Evolutionary conservation across 192 early-diverging fungal species (phyloP).

Genomic region (Borealophlyctis nickersoniae): DNA sequence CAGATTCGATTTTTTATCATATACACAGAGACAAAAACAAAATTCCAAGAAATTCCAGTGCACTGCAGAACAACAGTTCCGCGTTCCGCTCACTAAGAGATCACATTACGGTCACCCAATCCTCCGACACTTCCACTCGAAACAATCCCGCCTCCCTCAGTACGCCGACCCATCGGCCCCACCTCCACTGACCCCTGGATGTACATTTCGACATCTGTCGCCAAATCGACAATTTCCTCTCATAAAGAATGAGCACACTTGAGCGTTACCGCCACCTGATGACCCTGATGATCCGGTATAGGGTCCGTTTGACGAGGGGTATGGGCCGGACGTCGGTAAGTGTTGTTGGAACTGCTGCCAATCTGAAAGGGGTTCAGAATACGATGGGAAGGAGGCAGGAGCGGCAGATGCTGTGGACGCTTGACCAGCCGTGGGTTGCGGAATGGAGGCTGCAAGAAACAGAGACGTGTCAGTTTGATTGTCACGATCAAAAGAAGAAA

Average conservation of each 20-base stretch:
- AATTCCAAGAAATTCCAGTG: too few relatives aligned
- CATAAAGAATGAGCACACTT: conserved; percentile 10
- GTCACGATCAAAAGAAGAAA: neutral
- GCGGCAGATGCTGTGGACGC: neutral
- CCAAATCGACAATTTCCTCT: conserved; percentile 15
- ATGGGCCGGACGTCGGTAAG: neutral
- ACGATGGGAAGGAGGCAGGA: conserved; percentile 1
- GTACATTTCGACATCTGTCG: conserved; percentile 10
- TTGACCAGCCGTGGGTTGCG: conserved; percentile 2
- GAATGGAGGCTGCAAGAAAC: conserved; percentile 7
- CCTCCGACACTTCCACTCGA: too few relatives aligned
- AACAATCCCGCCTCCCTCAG: too few relatives aligned
- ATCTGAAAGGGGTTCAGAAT: neutral
- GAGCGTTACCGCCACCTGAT: neutral
- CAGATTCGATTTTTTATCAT: too few relatives aligned
- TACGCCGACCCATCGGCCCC: too few relatives aligned
- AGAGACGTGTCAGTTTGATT: too few relatives aligned
- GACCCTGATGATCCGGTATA: neutral
- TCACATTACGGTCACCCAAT: too few relatives aligned
- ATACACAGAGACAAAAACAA: too few relatives aligned
- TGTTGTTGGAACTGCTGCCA: neutral
- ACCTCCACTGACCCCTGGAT: neutral
- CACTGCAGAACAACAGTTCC: too few relatives aligned
- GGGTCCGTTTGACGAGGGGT: neutral
- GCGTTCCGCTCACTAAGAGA: too few relatives aligned